These are phyloP conservation scores for Peltaster fructicola DNA, from an alignment of 2,329 filamentous ascomycete species.

Conservation along the genomic window DNA sequence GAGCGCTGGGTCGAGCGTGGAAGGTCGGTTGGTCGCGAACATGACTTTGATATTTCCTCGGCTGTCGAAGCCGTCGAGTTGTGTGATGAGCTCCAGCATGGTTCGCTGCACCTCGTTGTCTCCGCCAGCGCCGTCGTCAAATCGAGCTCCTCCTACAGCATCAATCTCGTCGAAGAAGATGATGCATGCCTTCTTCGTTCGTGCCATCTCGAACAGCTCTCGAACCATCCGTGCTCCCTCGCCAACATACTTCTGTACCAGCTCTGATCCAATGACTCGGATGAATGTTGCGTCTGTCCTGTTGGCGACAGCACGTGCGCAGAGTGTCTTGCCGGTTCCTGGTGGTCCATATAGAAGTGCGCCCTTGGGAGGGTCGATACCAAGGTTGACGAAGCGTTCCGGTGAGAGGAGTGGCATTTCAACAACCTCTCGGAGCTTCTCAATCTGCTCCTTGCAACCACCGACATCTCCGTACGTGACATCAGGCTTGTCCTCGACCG, in stretches of 20 bases:
- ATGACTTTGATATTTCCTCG: conserved; percentile 99
- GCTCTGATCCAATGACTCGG: conserved; percentile 89
- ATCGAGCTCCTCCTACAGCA: conserved; percentile 85
- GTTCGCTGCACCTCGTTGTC: conserved; percentile 97
- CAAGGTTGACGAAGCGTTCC: conserved; percentile 94
- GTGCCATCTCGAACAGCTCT: conserved; percentile 97
- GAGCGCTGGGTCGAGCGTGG: conserved; percentile 85
- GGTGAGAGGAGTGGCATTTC: conserved; percentile 95
- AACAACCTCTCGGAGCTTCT: conserved; percentile 95
- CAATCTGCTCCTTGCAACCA: conserved; percentile 98
- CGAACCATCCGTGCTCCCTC: conserved; percentile 97
- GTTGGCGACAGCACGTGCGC: conserved; percentile 92
- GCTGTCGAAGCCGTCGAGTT: conserved; percentile 90
- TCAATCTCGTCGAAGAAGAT: conserved; percentile 99
- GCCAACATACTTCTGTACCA: conserved; percentile 98
- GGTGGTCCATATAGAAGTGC: conserved; percentile 91
- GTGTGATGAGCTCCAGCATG: conserved; percentile 94
- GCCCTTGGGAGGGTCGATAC: conserved; percentile 95
- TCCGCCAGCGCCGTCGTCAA: conserved; percentile 88
- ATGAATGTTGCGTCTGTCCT: conserved; percentile 97
- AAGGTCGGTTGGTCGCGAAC: conserved; percentile 95
- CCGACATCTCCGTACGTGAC: conserved; percentile 98
- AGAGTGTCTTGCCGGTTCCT: conserved; percentile 97
- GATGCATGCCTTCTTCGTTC: conserved; percentile 98
- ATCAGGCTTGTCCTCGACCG: conserved; percentile 97